Conservation (phyloP, 805 yeast species). For the Candida cerambycidarum region DNA sequence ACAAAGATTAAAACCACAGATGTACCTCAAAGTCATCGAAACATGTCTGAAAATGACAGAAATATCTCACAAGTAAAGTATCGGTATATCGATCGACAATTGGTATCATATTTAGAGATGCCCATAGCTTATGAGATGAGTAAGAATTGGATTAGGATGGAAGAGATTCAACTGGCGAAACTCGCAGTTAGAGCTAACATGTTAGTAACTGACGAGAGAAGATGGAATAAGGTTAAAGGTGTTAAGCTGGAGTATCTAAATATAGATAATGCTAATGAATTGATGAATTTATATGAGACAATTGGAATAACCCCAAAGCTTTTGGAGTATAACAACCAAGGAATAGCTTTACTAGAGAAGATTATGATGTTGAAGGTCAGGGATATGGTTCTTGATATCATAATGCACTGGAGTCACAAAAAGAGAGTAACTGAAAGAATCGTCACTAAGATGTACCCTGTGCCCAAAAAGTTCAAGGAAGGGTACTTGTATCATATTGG, state of each 20-base stretch:
- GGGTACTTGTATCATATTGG: constrained; percentile 5
- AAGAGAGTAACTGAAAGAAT: background rate
- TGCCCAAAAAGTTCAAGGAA: background rate
- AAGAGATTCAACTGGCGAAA: constrained; percentile 21
- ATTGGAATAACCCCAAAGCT: background rate
- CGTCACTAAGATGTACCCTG: background rate
- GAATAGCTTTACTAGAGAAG: background rate
- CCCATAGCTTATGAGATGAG: constrained; percentile 57
- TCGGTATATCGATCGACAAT: constrained; percentile 10
- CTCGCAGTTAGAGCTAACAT: constrained; percentile 14
- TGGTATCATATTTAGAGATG: constrained; percentile 42
- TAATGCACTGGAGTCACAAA: background rate
- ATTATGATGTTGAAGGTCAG: background rate
- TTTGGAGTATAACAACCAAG: background rate
- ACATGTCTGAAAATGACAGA: background rate
- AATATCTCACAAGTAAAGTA: background rate
- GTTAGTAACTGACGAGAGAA: constrained; percentile 3
- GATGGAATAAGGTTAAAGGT: constrained; percentile 8
- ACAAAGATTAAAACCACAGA: constrained; percentile 1
- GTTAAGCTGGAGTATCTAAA: constrained; percentile 1
- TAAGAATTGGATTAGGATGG: constrained; percentile 40
- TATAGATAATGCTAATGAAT: background rate
- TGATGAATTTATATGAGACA: background rate
- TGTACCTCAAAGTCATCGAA: background rate
- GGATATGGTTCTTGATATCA: constrained; percentile 2